Conservation (phyloP, 148 eudicot species). For the Rhododendron mucronatum region DNA sequence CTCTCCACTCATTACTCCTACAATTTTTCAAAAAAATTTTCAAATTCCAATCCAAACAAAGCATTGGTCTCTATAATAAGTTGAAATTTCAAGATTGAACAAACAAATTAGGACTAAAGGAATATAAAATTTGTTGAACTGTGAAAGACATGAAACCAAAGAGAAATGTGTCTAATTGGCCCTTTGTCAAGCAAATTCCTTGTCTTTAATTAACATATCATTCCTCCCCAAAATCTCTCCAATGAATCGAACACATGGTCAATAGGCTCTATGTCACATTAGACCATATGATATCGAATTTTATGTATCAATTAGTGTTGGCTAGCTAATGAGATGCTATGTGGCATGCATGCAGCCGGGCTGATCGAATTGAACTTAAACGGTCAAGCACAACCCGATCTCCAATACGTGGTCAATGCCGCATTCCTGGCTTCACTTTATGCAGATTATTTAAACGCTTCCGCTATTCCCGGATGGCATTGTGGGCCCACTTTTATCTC, state of each 20-base stretch:
- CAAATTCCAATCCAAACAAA: too few species aligned
- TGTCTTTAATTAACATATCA: not conserved
- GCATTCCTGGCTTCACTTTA: constrained; percentile 67
- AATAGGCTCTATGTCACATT: not conserved
- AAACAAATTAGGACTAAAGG: too few species aligned
- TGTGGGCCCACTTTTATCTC: constrained; percentile 52
- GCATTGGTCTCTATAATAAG: not conserved
- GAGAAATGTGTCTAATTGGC: not conserved
- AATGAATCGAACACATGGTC: not conserved
- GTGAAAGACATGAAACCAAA: not conserved
- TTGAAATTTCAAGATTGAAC: too few species aligned
- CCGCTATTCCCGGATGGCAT: constrained; percentile 53
- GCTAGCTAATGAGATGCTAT: not conserved
- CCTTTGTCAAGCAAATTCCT: too few species aligned
- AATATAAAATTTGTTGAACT: too few species aligned
- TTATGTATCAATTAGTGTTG: not conserved
- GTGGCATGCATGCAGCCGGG: constrained; percentile 49
- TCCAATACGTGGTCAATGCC: constrained; percentile 73
- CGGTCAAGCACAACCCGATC: constrained; percentile 38
- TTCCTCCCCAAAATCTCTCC: not conserved
- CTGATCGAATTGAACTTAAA: constrained; percentile 41
- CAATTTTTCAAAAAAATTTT: too few species aligned
- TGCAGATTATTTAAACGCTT: constrained; percentile 67
- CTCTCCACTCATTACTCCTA: too few species aligned
- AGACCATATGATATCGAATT: not conserved